Evolutionary conservation across 768 basidiomycete species (phyloP), one percentile per base, ranked within the genome.

Genomic region (Pleurotus tuoliensis): DNA sequence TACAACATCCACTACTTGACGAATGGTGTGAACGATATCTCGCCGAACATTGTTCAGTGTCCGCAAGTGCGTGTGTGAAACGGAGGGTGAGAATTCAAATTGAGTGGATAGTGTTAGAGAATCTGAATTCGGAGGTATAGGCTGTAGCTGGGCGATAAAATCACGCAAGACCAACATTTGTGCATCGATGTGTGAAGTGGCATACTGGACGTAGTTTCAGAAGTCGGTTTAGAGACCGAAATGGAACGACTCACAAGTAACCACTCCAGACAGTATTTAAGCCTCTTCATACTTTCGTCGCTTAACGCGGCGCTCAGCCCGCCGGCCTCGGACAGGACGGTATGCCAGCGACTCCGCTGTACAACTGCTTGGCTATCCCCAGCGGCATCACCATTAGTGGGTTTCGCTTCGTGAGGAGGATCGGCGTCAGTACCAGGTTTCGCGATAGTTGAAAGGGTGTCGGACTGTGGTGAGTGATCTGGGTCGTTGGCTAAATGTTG

Each of bases 241-340:
- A 22, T 27, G 43, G 47, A 49, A 43, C 18, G 4, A 75, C 82
- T 20, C 24, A 92, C 91, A 76, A 90, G 87, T 15, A 96, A 75
- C 92, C 92, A 95, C 56, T 91, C 83, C 25, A 96, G 67, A 70
- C 90, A 93, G 66, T 94, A 95, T 66, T 86, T 85, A 40, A 96
- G 70, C 53, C 89, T 77, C 55, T 90, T 77, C 88, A 96, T 90
- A 64, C 87, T 93, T 69, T 95, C 94, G 60, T 94, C 92, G 68
- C 92, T 93, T 30, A 95, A 76, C 6, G 94, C 93, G 0, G 90
- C 92, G 56, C 92, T 82, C 34, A 96, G 76, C 0, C 93, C 93
- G 12, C 93, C 92, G 2, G 92, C 93, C 70, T 95, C 93, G 20
- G 88, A 76, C 40, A 95, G 73, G 24, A 94, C 81, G 0, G 88